Evolutionary conservation across 106 monocot species (phyloP).

Genomic region (Dendrobium chrysotoxum): DNA sequence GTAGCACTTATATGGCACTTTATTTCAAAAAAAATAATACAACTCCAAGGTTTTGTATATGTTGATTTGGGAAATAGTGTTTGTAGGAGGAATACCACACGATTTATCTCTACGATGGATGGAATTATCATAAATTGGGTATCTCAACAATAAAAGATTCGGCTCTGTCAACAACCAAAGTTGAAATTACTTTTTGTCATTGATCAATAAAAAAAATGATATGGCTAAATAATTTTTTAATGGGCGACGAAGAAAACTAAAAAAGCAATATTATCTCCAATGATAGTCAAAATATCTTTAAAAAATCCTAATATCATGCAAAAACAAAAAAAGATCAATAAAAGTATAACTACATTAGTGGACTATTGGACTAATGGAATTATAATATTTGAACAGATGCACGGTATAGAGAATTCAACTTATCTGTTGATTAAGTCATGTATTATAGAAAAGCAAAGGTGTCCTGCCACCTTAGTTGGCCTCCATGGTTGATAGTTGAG

Average conservation of each 20-base stretch:
- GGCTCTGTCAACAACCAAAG: background rate
- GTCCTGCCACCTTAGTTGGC: too few species aligned
- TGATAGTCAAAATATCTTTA: background rate
- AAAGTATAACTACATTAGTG: background rate
- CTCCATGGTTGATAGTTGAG: too few species aligned
- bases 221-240: background rate
- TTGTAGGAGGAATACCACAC: background rate
- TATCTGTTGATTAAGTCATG: too few species aligned
- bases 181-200: background rate
- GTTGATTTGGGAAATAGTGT: background rate
- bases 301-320: background rate
- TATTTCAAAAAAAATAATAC: background rate
- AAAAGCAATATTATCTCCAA: background rate
- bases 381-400: background rate
- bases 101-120: background rate
- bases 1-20: background rate
- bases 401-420: too few species aligned
- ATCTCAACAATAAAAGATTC: background rate
- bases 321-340: background rate
- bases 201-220: background rate
- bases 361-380: background rate
- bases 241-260: background rate
- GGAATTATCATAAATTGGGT: background rate
- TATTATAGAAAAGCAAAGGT: too few species aligned
- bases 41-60: background rate